Evolutionary conservation across 2,329 filamentous ascomycete species (phyloP), one percentile per base, ranked within the genome.

Genomic region (Neocucurbitaria cava): DNA sequence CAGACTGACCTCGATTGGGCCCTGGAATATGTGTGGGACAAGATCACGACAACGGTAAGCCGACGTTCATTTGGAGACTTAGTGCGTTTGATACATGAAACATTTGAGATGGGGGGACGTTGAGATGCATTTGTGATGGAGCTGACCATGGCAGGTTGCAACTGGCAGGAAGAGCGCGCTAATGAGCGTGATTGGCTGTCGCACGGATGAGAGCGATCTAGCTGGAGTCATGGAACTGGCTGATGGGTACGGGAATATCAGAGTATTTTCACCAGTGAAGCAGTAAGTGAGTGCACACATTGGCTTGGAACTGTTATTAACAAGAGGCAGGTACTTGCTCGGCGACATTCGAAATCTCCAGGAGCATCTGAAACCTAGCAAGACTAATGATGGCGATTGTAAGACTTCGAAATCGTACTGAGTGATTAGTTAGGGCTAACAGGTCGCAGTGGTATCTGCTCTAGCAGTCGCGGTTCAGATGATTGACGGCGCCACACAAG

Each of bases 1-100:
- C 85, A 94, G 73, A 89, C 89, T 3, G 90, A 98, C 73, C 84
- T 99, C 17, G 91, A 97, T 56, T 99, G 89, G 87, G 86, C 87
- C 43, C 88, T 98, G 86, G 86, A 87, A 58, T 99, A 96, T 77
- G 85, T 98, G 45, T 99, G 94, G 93, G 94, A 98, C 81, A 95
- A 91, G 73, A 90, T 96, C 62, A 89, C 88, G 5, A 86, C 85
- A 7, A 91, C 88, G 3, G 89, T 92, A 76, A 77, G 83, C 74
- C 74, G 58, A 58, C 57, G 55, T 56, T 68, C 62, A 40, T 62
- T 64, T 56, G 50, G 55, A 33, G 56, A 64, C 49, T 52, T 64
- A 56, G 59, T 61, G 58, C 59, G 54, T 62, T 52, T 26, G 30
- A 35, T 43, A 44, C 26, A 31, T 21, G 10, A 4, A 6, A 8